Conservation (phyloP, 2,329 filamentous ascomycete species). For the Zymoseptoria brevis region DNA sequence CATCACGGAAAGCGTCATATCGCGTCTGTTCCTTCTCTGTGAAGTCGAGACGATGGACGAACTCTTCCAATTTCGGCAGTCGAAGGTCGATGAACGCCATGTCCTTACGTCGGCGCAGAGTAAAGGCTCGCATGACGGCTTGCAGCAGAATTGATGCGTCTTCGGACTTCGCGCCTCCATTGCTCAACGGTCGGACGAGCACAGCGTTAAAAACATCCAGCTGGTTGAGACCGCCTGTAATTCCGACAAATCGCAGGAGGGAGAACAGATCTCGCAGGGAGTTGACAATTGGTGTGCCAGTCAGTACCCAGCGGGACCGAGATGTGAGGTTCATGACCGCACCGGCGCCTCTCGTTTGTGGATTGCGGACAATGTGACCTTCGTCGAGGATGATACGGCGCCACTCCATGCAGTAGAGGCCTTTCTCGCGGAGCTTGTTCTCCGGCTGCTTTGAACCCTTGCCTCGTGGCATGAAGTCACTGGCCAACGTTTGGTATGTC, state of each 20-base stretch:
- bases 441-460: conserved; percentile 26
- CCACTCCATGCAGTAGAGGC: conserved; percentile 62
- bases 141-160: conserved; percentile 59
- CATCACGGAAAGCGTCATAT: conserved; percentile 66
- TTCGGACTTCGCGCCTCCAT: conserved; percentile 40
- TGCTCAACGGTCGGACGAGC: conserved; percentile 59
- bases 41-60: conserved; percentile 67
- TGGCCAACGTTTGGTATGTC: conserved; percentile 69
- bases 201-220: conserved; percentile 65
- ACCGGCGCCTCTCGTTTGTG: conserved; percentile 61
- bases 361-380: conserved; percentile 74
- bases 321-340: conserved; percentile 61
- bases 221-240: conserved; percentile 68
- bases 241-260: conserved; percentile 65
- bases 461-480: conserved; percentile 53
- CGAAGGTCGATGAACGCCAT: conserved; percentile 82
- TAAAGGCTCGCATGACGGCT: conserved; percentile 70
- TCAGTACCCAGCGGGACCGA: conserved; percentile 68
- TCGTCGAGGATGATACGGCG: conserved; percentile 74
- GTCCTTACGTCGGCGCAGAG: conserved; percentile 73
- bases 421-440: conserved; percentile 32
- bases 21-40: conserved; percentile 64
- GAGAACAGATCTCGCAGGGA: conserved; percentile 74
- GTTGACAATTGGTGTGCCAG: conserved; percentile 56
- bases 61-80: conserved; percentile 69